Percentiles rank a stretch among this genome's conserved stretches.
These are phyloP conservation scores for Phaeosphaeriaceae sp. DNA, from an alignment of 2,329 filamentous ascomycete species.

Conservation along the genomic window DNA sequence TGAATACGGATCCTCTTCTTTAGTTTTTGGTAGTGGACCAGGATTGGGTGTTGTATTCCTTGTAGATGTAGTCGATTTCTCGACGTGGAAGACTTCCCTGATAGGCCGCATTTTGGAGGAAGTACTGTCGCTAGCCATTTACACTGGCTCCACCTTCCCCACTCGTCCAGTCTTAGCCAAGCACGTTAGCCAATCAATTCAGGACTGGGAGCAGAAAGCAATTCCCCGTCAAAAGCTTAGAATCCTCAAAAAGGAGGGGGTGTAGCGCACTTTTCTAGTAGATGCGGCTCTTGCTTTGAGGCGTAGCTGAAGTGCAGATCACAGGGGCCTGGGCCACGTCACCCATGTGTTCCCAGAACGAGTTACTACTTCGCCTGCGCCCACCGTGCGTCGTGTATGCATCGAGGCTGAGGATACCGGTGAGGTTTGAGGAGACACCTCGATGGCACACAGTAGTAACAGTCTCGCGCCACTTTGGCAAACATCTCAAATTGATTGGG, in stretches of 20 bases:
- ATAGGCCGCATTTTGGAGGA: constrained; percentile 7
- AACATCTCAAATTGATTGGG: too few relatives aligned
- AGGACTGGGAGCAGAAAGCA: too few relatives aligned
- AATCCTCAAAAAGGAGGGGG: too few relatives aligned
- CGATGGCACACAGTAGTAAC: background rate
- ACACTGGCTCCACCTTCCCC: background rate
- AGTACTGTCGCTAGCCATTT: constrained; percentile 8
- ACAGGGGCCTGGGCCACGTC: too few relatives aligned
- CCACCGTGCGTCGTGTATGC: background rate
- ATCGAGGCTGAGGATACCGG: constrained; percentile 1
- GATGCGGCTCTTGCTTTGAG: too few relatives aligned
- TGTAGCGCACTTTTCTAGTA: too few relatives aligned
- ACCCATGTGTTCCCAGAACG: too few relatives aligned
- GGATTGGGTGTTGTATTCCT: constrained; percentile 10
- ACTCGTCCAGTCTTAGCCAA: background rate
- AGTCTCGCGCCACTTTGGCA: background rate
- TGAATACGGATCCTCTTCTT: constrained; percentile 19
- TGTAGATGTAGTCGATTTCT: constrained; percentile 1
- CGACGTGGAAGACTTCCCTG: constrained; percentile 1
- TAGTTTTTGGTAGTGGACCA: background rate
- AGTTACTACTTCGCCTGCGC: too few relatives aligned
- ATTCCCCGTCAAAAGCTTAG: too few relatives aligned
- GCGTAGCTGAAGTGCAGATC: too few relatives aligned
- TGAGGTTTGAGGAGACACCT: background rate
- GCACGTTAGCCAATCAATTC: background rate